phyloP scores from a whole-genome alignment of 2,329 filamentous ascomycete genomes.

The Aspergillus tanneri region DNA sequence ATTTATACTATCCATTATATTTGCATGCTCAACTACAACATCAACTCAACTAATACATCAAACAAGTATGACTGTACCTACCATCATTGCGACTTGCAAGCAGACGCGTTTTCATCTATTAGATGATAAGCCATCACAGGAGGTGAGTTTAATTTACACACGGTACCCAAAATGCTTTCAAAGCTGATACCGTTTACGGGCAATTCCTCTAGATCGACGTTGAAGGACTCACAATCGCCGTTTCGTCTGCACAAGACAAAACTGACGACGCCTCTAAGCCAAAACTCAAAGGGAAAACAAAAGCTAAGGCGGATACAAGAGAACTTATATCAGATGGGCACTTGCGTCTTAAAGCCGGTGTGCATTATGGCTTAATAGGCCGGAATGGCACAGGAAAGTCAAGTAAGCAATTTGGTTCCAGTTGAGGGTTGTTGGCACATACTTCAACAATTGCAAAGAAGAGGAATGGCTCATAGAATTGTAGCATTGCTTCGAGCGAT shows the following conservation, averaged over 20 bases:
- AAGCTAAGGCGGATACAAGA: conserved; percentile 51
- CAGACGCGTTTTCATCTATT: conserved; percentile 65
- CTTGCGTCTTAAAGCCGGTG: conserved; percentile 68
- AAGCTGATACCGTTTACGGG: neutral
- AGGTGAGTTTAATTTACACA: conserved; percentile 43
- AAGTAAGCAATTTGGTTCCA: conserved; percentile 47
- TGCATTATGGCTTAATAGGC: conserved; percentile 75
- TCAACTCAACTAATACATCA: neutral
- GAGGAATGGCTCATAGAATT: conserved; percentile 1
- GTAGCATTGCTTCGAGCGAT: conserved; percentile 71
- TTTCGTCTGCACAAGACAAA: conserved; percentile 42
- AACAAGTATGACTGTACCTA: conserved; percentile 24
- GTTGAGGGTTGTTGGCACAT: neutral
- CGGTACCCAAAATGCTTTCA: neutral
- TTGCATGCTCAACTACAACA: neutral
- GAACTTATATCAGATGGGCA: conserved; percentile 71
- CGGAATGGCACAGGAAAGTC: conserved; percentile 83
- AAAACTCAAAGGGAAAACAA: conserved; percentile 46
- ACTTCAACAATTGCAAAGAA: neutral
- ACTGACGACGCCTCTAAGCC: conserved; percentile 22
- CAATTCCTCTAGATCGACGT: conserved; percentile 58
- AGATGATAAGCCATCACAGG: conserved; percentile 53
- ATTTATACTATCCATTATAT: no score
- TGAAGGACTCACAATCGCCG: conserved; percentile 69
- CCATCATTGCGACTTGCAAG: conserved; percentile 65